Evolutionary conservation across 345 rosid genomes (phyloP), one percentile per base, ranked within the genome.

Genomic region (Brassica cretica): DNA sequence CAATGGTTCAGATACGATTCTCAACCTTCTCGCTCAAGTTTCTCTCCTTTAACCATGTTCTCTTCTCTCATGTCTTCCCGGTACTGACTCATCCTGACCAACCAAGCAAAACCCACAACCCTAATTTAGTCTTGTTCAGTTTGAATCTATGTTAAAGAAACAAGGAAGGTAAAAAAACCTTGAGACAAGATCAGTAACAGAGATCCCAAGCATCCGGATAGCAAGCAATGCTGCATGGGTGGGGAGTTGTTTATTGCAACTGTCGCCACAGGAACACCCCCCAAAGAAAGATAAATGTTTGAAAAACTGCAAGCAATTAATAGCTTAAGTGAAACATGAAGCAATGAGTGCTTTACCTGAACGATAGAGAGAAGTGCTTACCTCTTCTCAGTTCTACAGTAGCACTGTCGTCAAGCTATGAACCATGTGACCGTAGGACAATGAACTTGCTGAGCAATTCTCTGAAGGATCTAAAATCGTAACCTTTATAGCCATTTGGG

Each of bases 211-310:
- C 82, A 90, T 88, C 85, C 94, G 83, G 27, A 93, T 87, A 1
- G 97, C 92, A 46, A 95, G 84, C 78, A 95, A 84, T 30, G 96
- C 97, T 4, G 99, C 97, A 66, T 90, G 90, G 30, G 92, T 90
- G 4, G 98, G 4, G 98, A 91, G 62, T 93, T 93, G 79, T 93
- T 89, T 60, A 93, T 85, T 62, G 98, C 99, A 18, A 95, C 98
- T 1, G 94, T 93, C 1, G 98, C 99, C 14, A 93, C 96, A 18
- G 98, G 99, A 24, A 95, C 98, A 58, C 98, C 98, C 72, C 94
- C 8, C 5, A 62, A 14, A 49, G 30, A 27, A 27, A 27, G 30
- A 27, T 27, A 27, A 24, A 24, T 15, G n/a, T 11, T 56, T 58
- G 29, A 12, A 12, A 18, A 16, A 10, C 4, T 35, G 63, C 67